Evolutionary conservation across 495 filamentous ascomycete genomes (phyloP).

Genomic region (Cudoniella acicularis): DNA sequence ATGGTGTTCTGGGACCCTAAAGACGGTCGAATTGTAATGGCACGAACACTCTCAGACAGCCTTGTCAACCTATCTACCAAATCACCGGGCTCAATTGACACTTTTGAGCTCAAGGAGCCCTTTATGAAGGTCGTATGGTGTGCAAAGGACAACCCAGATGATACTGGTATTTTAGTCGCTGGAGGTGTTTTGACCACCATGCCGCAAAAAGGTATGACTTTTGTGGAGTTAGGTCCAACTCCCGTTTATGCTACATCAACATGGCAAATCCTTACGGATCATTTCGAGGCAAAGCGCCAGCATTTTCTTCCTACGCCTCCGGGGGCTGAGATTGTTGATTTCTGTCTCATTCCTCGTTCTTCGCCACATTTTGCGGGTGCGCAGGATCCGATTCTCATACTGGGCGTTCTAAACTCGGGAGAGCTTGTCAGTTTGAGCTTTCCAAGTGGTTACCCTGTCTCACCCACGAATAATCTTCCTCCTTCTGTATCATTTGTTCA

Average conservation of each 20-base stretch:
- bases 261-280: conserved; percentile 73
- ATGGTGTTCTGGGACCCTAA: conserved; percentile 93
- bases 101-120: conserved; percentile 60
- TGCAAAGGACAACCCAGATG: conserved; percentile 75
- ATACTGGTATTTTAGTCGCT: conserved; percentile 83
- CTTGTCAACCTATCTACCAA: conserved; percentile 58
- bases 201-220: conserved; percentile 70
- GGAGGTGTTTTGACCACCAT: conserved; percentile 67
- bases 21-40: conserved; percentile 81
- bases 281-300: conserved; percentile 69
- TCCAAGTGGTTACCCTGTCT: conserved; percentile 84
- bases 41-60: conserved; percentile 69
- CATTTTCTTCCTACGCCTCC: conserved; percentile 68
- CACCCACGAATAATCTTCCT: conserved; percentile 86
- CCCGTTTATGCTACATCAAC: conserved; percentile 87
- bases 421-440: conserved; percentile 87
- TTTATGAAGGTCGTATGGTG: conserved; percentile 83
- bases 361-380: conserved; percentile 83
- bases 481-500: conserved; percentile 79
- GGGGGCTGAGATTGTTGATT: conserved; percentile 68
- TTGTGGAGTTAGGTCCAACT: conserved; percentile 83
- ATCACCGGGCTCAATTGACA: conserved; percentile 31
- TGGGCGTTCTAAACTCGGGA: conserved; percentile 76
- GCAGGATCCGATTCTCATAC: conserved; percentile 82
- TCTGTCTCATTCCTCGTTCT: conserved; percentile 74